Conservation (phyloP, 441 rosid genomes). For the Populus trichocarpa region DNA sequence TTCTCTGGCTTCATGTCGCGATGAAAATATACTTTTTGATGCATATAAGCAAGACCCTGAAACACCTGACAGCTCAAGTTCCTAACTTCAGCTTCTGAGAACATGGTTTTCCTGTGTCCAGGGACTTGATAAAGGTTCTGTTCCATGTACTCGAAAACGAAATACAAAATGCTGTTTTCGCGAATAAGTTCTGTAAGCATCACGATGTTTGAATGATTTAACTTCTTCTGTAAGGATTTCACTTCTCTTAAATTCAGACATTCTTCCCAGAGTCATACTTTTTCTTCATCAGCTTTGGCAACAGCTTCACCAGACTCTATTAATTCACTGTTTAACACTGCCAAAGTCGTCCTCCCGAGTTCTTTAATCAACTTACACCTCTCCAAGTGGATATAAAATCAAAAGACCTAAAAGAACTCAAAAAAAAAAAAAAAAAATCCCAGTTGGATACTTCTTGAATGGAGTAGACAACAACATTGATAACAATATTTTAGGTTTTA, state of each 20-base stretch:
- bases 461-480: too few relatives aligned
- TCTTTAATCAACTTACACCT: conserved; percentile 87
- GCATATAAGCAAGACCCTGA: conserved; percentile 91
- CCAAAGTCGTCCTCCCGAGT: conserved; percentile 99
- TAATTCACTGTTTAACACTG: conserved; percentile 80
- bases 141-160: conserved; percentile 93
- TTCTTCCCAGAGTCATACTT: conserved; percentile 94
- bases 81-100: conserved; percentile 76
- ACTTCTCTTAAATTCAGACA: conserved; percentile 91
- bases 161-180: conserved; percentile 73
- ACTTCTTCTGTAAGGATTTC: conserved; percentile 72
- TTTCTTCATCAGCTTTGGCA: conserved; percentile 96
- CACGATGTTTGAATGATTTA: conserved; percentile 53
- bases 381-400: too few relatives aligned
- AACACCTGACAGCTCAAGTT: conserved; percentile 96
- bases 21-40: conserved; percentile 89
- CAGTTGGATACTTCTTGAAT: too few relatives aligned
- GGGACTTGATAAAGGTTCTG: conserved; percentile 90
- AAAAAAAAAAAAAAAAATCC: too few relatives aligned
- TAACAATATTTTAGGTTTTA: too few relatives aligned
- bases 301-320: conserved; percentile 90
- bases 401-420: too few relatives aligned
- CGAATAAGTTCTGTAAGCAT: conserved; percentile 44
- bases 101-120: conserved; percentile 65
- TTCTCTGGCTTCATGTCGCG: conserved; percentile 98